Conservation (phyloP, 352 stramenopile species). For the Phytophthora vignae region DNA sequence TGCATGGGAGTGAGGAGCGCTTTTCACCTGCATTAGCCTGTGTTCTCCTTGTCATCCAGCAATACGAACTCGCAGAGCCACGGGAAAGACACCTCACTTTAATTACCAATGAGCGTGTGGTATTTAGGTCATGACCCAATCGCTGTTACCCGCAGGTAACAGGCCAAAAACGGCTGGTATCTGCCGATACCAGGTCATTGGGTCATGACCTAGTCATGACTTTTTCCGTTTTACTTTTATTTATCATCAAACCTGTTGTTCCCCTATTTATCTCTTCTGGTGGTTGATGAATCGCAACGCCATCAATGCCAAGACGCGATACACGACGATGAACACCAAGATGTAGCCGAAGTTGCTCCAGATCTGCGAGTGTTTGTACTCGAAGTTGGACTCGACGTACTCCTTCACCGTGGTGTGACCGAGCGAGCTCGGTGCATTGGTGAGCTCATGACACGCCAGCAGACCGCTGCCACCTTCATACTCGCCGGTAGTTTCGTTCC, state of each 20-base stretch:
- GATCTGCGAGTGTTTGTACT: slow-evolving; percentile 46
- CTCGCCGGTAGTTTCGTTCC: slow-evolving; percentile 18
- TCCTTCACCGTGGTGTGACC: slow-evolving; percentile 30
- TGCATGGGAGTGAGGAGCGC: no score
- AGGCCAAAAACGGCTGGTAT: no score
- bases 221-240: no score
- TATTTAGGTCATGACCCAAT: no score
- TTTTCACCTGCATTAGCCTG: no score
- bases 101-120: no score
- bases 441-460: slow-evolving; percentile 24
- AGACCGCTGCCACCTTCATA: slow-evolving; percentile 26
- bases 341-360: slow-evolving; percentile 38
- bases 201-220: no score
- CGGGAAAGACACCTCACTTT: no score
- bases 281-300: slow-evolving; percentile 57
- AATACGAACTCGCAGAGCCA: no score
- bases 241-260: not conserved
- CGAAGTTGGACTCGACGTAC: slow-evolving; percentile 35
- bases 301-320: slow-evolving; percentile 37
- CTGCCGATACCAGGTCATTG: no score
- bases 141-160: no score
- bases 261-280: slow-evolving; percentile 42
- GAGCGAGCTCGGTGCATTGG: slow-evolving; percentile 17
- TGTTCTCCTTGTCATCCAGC: no score
- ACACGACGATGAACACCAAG: slow-evolving; percentile 40